These are phyloP conservation scores for Triticum monococcum DNA, from an alignment of 176 grass and related monocot species.

Conservation along the genomic window DNA sequence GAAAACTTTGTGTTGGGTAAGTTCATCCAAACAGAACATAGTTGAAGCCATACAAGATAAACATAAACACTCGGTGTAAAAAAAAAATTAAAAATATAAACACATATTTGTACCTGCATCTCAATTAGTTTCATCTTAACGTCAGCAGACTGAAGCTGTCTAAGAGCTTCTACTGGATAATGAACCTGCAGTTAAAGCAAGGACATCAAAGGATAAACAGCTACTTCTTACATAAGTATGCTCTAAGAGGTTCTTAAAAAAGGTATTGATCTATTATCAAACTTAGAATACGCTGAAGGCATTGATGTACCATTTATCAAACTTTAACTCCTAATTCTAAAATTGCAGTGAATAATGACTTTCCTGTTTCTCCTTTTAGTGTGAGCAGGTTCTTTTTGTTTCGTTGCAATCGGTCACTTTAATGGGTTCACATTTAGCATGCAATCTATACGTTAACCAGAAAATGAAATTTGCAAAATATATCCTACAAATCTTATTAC, in stretches of 20 bases:
- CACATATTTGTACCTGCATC: constrained; percentile 52
- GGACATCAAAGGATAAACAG: constrained; percentile 15
- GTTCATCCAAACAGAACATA: not conserved
- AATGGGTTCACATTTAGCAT: not conserved
- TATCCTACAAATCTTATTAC: constrained; percentile 12
- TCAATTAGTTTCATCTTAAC: constrained; percentile 69
- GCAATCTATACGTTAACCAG: not conserved
- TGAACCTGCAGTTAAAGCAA: constrained; percentile 59
- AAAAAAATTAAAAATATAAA: not conserved
- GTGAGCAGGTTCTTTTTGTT: not conserved
- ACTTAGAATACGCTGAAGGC: not conserved
- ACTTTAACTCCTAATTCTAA: not conserved
- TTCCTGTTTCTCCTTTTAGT: not conserved
- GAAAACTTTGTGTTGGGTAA: not conserved
- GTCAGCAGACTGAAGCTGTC: constrained; percentile 51
- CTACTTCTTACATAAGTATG: constrained; percentile 11
- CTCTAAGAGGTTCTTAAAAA: not conserved
- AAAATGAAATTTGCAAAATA: constrained; percentile 10
- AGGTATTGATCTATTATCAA: not conserved
- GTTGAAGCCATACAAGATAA: constrained; percentile 12
- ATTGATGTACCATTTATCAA: not conserved
- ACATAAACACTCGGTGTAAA: not conserved
- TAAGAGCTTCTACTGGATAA: constrained; percentile 89
- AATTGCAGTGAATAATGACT: not conserved
- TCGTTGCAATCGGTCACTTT: not conserved